phyloP scores from a whole-genome alignment of 345 rosid species.

The Luvunga scandens region DNA sequence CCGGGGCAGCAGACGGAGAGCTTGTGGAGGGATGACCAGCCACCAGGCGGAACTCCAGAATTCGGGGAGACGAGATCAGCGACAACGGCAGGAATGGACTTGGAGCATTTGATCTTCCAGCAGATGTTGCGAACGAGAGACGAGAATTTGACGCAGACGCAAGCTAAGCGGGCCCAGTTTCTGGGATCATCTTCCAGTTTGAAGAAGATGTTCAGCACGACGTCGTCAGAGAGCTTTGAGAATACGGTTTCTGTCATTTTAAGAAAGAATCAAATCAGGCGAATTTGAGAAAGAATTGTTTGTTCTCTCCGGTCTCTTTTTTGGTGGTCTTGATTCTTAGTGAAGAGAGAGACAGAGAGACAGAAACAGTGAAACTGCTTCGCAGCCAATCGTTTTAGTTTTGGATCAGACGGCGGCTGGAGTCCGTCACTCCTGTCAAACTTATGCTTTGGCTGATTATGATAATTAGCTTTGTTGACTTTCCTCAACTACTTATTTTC shows the following conservation, averaged over 20 bases:
- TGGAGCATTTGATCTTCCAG: slow-evolving; percentile 57
- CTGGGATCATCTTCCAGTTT: slow-evolving; percentile 85
- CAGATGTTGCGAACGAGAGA: slow-evolving; percentile 68
- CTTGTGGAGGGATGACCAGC: slow-evolving; percentile 78
- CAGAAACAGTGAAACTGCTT: background rate
- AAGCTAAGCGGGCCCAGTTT: slow-evolving; percentile 79
- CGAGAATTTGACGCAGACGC: slow-evolving; percentile 84
- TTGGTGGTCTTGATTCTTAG: too few species aligned
- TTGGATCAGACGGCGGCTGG: background rate
- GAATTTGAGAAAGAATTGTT: too few species aligned
- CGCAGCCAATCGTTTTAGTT: background rate
- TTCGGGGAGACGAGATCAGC: slow-evolving; percentile 50
- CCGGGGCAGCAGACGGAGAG: slow-evolving; percentile 94
- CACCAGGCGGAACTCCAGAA: slow-evolving; percentile 41
- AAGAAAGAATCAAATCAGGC: too few species aligned
- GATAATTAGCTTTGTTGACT: too few species aligned
- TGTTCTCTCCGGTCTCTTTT: background rate
- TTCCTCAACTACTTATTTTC: background rate
- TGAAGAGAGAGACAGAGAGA: background rate
- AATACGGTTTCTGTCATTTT: slow-evolving; percentile 52
- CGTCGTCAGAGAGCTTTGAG: slow-evolving; percentile 68
- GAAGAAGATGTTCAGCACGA: slow-evolving; percentile 75
- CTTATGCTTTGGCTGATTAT: background rate
- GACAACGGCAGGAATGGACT: slow-evolving; percentile 59
- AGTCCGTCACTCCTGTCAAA: background rate